phyloP scores from a whole-genome alignment of 2,329 filamentous ascomycete genomes.

The Davidsoniella eucalypti region DNA sequence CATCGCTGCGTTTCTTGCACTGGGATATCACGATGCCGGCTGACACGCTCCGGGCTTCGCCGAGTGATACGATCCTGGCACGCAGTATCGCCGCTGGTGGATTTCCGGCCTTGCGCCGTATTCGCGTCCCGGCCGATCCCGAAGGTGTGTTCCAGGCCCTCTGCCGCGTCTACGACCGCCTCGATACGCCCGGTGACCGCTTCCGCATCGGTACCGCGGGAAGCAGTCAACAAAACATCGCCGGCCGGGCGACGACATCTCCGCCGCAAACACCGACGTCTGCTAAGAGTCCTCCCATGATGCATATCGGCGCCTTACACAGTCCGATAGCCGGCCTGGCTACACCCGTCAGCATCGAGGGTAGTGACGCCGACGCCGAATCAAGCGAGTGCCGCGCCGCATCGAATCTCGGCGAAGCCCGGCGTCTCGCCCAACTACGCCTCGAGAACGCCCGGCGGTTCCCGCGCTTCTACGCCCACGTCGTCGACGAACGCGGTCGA shows the following conservation, averaged over 20 bases:
- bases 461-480: conserved; percentile 41
- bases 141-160: conserved; percentile 53
- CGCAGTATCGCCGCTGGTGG: conserved; percentile 42
- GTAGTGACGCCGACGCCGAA: neutral
- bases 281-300: conserved; percentile 7
- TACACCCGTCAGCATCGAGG: conserved; percentile 17
- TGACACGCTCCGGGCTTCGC: conserved; percentile 27
- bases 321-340: neutral
- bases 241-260: conserved; percentile 12
- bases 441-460: conserved; percentile 39
- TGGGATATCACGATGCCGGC: conserved; percentile 45
- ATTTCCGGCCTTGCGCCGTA: conserved; percentile 42
- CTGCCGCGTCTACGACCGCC: conserved; percentile 43
- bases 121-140: conserved; percentile 53
- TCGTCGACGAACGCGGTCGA: conserved; percentile 35
- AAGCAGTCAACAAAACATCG: neutral
- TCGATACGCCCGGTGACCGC: conserved; percentile 34
- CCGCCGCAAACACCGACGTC: conserved; percentile 7
- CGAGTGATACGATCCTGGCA: conserved; percentile 41
- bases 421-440: conserved; percentile 48
- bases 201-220: conserved; percentile 19
- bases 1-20: conserved; percentile 36
- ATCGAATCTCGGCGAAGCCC: conserved; percentile 33
- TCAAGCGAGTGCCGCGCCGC: conserved; percentile 17
- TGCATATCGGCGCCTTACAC: conserved; percentile 14